Evolutionary conservation across 1,284 basidiomycete genomes (phyloP), one percentile per base, ranked within the genome.

Genomic region (Sutorius eximius): DNA sequence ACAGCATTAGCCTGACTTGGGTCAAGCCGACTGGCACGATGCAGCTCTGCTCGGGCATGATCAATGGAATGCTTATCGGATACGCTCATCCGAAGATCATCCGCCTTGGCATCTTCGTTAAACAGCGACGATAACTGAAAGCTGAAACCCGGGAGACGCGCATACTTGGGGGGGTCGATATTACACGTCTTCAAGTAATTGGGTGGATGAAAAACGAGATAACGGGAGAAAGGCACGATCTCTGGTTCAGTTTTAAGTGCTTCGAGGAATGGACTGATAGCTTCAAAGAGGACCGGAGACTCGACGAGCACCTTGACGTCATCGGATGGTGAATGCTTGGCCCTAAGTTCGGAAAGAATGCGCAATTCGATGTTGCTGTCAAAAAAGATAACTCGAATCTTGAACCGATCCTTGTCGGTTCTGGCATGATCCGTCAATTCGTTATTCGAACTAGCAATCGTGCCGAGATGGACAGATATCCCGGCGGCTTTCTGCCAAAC

Each of bases 1-100:
- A 90, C 72, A 2, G 88, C 83, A 54, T 88, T 82, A 0, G 79
- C 83, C 67, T 91, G 88, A 67, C 83, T 86, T 0, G 75, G 69
- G 62, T 89, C 87, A 34, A 89, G 72, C 3, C 76, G 71, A 64
- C 84, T 88, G 13, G 62, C 62, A 18, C 56, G 60, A 45, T 66
- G 71, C 36, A 90, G 65, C 18, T 70, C 67, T 3, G 65, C 61
- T 13, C 81, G 71, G 0, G 78, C 82, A 34, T 50, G 53, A 7
- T 64, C 69, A 15, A 71, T 49, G 3, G 63, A 71, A 44, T 24
- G 18, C 41, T 29, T 44, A 13, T 72, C 62, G 18, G 56, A 52
- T 9, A 62, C 54, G 2, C 27, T 52, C 51, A 73, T 40, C 44
- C 15, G 42, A 11, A 70, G 18, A 33, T 72, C 55, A 1, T 53